A percentile compares a stretch with the other conserved stretches of the same genome.
phyloP scores from a whole-genome alignment of 805 yeast genomes.

The Yamadazyma philogaea region DNA sequence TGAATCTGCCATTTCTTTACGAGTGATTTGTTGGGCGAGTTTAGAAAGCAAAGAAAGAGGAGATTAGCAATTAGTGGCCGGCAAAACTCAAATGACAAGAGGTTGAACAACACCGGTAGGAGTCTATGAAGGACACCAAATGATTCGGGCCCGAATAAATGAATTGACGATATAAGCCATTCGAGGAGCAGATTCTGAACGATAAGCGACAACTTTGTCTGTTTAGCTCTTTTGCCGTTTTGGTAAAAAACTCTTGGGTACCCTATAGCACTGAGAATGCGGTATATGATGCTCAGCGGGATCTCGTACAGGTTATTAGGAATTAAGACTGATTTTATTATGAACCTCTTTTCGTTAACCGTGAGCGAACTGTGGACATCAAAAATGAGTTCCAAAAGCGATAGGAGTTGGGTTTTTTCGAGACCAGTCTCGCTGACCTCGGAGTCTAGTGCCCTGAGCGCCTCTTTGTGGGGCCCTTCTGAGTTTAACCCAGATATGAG shows the following conservation, averaged over 20 bases:
- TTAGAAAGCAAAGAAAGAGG: slow-evolving; percentile 18
- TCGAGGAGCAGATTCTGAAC: slow-evolving; percentile 21
- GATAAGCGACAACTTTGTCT: slow-evolving; percentile 12
- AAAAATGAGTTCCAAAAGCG: slow-evolving; percentile 13
- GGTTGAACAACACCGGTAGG: slow-evolving; percentile 19
- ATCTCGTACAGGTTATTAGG: slow-evolving; percentile 12
- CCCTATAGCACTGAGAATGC: slow-evolving; percentile 13
- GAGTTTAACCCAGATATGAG: background rate
- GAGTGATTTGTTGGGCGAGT: slow-evolving; percentile 10
- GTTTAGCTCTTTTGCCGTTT: slow-evolving; percentile 13
- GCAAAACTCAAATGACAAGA: slow-evolving; percentile 24
- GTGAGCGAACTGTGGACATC: slow-evolving; percentile 6
- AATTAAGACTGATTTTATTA: slow-evolving; percentile 10
- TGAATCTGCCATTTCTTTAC: slow-evolving; percentile 31
- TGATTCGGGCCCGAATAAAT: slow-evolving; percentile 15
- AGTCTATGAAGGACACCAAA: slow-evolving; percentile 13
- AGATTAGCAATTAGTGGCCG: slow-evolving; percentile 21
- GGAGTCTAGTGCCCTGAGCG: background rate
- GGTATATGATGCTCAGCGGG: slow-evolving; percentile 8
- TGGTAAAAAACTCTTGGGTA: slow-evolving; percentile 17
- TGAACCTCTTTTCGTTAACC: slow-evolving; percentile 12
- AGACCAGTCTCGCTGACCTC: slow-evolving; percentile 7
- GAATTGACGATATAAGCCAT: slow-evolving; percentile 22
- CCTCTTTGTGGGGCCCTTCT: background rate
- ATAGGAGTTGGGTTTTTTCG: slow-evolving; percentile 7